Evolutionary conservation across 2,329 filamentous ascomycete species (phyloP).

Genomic region (Amauroascus verrucosus): DNA sequence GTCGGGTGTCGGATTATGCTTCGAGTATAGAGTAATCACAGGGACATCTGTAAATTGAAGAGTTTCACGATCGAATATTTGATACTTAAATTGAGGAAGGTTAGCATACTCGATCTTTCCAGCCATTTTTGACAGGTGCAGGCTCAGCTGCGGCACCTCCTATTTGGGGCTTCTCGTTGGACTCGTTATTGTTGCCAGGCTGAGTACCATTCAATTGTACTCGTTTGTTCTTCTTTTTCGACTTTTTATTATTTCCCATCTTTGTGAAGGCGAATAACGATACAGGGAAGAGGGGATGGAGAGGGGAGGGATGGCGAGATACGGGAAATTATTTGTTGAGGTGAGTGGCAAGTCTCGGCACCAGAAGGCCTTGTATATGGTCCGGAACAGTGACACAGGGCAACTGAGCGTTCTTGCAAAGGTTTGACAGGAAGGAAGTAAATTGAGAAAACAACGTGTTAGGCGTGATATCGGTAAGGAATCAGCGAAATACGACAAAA

Average conservation of each 20-base stretch:
- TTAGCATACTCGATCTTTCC: conserved; percentile 34
- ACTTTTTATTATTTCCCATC: conserved; percentile 28
- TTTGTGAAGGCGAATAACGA: conserved; percentile 3
- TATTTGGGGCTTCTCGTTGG: conserved; percentile 24
- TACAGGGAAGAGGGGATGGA: conserved; percentile 6
- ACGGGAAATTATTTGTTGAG: conserved; percentile 14
- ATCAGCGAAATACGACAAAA: conserved; percentile 1
- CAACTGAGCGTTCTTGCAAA: background rate
- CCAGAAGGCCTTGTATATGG: conserved; percentile 10
- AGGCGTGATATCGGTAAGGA: conserved; percentile 7
- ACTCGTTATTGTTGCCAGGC: conserved; percentile 15
- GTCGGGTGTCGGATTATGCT: conserved; percentile 26
- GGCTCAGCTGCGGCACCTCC: conserved; percentile 25
- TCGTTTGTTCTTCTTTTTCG: conserved; percentile 29
- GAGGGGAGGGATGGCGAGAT: conserved; percentile 10
- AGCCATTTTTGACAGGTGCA: conserved; percentile 30
- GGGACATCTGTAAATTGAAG: conserved; percentile 30
- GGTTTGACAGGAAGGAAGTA: conserved; percentile 8
- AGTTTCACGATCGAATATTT: conserved; percentile 33
- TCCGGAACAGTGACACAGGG: conserved; percentile 13
- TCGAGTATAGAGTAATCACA: conserved; percentile 25
- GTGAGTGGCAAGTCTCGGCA: conserved; percentile 14
- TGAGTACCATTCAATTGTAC: conserved; percentile 22
- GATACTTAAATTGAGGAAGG: conserved; percentile 35
- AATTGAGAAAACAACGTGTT: conserved; percentile 7